Conservation (phyloP, 2,329 filamentous ascomycete genomes). For the Teratosphaeria nubilosa region DNA sequence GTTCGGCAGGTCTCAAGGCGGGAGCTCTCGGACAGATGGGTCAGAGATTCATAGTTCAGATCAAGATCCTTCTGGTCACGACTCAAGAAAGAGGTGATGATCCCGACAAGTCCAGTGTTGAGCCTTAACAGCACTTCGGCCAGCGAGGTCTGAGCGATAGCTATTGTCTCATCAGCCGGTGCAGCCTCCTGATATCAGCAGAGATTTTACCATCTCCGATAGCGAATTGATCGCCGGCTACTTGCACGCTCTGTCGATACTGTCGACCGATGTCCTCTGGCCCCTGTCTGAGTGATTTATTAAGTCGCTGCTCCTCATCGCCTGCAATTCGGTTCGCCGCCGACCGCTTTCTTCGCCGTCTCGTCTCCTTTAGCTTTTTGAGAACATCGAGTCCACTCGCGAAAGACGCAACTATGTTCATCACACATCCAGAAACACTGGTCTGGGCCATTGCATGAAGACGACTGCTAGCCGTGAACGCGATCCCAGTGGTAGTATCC, state of each 20-base stretch:
- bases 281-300: conserved; percentile 30
- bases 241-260: conserved; percentile 30
- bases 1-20: conserved; percentile 35
- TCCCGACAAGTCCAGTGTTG: conserved; percentile 37
- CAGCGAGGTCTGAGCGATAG: conserved; percentile 36
- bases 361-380: conserved; percentile 29
- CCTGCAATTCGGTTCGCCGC: conserved; percentile 8
- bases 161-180: conserved; percentile 17
- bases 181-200: background rate
- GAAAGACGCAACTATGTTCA: conserved; percentile 36
- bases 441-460: conserved; percentile 9
- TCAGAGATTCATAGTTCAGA: conserved; percentile 36
- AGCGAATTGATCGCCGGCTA: conserved; percentile 31
- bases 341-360: conserved; percentile 7
- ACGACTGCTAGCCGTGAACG: background rate
- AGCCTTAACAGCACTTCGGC: conserved; percentile 36
- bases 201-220: conserved; percentile 33
- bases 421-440: conserved; percentile 21
- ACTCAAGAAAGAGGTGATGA: conserved; percentile 35
- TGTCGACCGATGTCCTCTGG: conserved; percentile 33
- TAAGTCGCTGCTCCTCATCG: conserved; percentile 29
- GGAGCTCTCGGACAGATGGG: conserved; percentile 35
- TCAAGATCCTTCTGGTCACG: conserved; percentile 23
- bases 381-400: conserved; percentile 36
- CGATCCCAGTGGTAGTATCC: background rate